phyloP scores from a whole-genome alignment of 2,329 filamentous ascomycete species.

The Coniochaeta hoffmannii region DNA sequence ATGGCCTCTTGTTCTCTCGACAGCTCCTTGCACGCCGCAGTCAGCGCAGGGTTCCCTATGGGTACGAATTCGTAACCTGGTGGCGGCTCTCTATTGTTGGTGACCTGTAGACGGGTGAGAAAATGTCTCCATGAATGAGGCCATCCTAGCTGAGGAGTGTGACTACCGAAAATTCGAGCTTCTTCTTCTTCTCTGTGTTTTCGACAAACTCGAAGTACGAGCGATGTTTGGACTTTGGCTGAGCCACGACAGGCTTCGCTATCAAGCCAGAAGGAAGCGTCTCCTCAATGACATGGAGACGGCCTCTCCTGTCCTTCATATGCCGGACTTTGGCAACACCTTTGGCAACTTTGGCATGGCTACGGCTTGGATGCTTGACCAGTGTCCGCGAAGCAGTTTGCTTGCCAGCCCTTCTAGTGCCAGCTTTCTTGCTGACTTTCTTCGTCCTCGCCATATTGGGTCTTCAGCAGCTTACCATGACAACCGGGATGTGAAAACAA shows the following conservation, averaged over 20 bases:
- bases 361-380: constrained; percentile 9
- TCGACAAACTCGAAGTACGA: constrained; percentile 58
- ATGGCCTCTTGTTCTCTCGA: constrained; percentile 54
- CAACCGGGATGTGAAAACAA: background rate
- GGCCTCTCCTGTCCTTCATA: constrained; percentile 17
- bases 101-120: constrained; percentile 34
- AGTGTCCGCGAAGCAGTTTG: background rate
- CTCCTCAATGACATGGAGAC: constrained; percentile 16
- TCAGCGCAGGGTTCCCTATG: constrained; percentile 54
- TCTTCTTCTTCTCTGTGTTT: constrained; percentile 58
- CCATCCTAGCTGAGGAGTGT: constrained; percentile 2
- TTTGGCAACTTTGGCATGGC: constrained; percentile 24
- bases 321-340: constrained; percentile 25
- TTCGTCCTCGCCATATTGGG: background rate
- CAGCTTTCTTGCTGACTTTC: background rate
- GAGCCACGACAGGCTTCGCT: constrained; percentile 19
- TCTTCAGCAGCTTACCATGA: background rate
- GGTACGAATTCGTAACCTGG: constrained; percentile 58
- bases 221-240: constrained; percentile 46
- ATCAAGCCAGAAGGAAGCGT: constrained; percentile 18
- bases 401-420: background rate
- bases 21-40: constrained; percentile 54
- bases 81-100: constrained; percentile 41
- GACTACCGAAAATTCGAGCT: constrained; percentile 54
- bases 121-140: constrained; percentile 15